phyloP scores from a whole-genome alignment of 306 rosid species.

The Lablab purpureus region DNA sequence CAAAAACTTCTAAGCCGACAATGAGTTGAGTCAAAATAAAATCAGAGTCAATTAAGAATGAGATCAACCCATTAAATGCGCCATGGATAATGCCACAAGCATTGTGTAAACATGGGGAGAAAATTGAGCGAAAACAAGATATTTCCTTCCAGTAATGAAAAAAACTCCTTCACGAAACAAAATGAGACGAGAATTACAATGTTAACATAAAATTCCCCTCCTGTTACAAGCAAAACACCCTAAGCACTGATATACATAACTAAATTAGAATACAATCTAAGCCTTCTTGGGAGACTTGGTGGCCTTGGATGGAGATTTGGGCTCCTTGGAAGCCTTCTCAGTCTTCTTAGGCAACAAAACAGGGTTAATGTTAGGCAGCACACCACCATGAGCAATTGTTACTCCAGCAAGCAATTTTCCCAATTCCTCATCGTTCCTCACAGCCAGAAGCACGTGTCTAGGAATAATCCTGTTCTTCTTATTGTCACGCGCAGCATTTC shows the following conservation, averaged over 20 bases:
- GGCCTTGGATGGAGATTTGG: conserved; percentile 69
- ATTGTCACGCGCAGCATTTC: conserved; percentile 89
- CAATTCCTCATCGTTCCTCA: conserved; percentile 84
- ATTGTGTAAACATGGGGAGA: background rate
- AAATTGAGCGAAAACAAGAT: background rate
- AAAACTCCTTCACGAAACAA: background rate
- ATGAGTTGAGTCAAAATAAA: background rate
- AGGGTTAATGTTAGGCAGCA: conserved; percentile 83
- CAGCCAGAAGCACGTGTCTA: conserved; percentile 69
- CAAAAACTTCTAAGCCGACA: too few relatives aligned
- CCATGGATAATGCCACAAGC: background rate
- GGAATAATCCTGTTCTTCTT: conserved; percentile 80
- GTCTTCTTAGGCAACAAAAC: conserved; percentile 76
- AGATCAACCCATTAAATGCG: background rate
- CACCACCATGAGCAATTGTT: conserved; percentile 89
- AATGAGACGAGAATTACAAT: background rate
- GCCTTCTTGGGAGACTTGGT: conserved; percentile 77
- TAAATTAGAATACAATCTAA: background rate
- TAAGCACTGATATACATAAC: conserved; percentile 48
- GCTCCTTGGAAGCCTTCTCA: conserved; percentile 51
- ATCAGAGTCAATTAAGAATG: background rate
- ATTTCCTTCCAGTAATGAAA: too few relatives aligned
- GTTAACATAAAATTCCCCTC: background rate
- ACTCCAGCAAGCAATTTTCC: conserved; percentile 81
- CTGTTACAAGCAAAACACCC: conserved; percentile 17